phyloP scores from a whole-genome alignment of 2,329 filamentous ascomycete species.

The Fusarium luffae region DNA sequence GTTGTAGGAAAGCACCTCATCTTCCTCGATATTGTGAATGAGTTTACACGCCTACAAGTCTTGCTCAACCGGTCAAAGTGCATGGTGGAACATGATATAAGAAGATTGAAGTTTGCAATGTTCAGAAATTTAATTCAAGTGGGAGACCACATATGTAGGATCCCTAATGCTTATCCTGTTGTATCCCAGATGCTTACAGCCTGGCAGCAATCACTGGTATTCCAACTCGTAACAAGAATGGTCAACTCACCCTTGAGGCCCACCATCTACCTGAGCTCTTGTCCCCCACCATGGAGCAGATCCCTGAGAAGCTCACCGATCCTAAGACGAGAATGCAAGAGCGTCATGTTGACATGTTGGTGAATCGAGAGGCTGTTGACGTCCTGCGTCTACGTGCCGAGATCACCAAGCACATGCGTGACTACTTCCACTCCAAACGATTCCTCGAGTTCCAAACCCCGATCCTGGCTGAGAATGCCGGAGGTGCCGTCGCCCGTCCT shows the following conservation, averaged over 20 bases:
- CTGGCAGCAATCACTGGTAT: conserved; percentile 73
- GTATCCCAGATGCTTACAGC: conserved; percentile 40
- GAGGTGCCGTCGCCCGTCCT: conserved; percentile 88
- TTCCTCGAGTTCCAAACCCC: conserved; percentile 94
- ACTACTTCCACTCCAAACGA: conserved; percentile 74
- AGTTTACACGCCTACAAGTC: conserved; percentile 78
- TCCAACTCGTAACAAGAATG: conserved; percentile 75
- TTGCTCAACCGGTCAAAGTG: conserved; percentile 75
- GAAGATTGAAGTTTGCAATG: conserved; percentile 62
- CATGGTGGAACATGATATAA: conserved; percentile 49
- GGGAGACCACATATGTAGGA: conserved; percentile 86
- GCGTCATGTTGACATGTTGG: conserved; percentile 87
- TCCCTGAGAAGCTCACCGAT: conserved; percentile 77
- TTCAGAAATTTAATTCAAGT: conserved; percentile 75
- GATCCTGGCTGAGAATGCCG: conserved; percentile 82
- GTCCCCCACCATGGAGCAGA: conserved; percentile 80
- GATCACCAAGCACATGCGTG: conserved; percentile 78
- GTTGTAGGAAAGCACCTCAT: conserved; percentile 79
- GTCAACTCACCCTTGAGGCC: conserved; percentile 80
- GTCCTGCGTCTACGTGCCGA: conserved; percentile 78
- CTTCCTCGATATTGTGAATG: conserved; percentile 84
- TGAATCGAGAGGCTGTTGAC: conserved; percentile 75
- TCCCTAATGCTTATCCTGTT: conserved; percentile 43
- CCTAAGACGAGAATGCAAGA: conserved; percentile 78
- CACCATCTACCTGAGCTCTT: conserved; percentile 75